Evolutionary conservation across 2,329 filamentous ascomycete species (phyloP).

Genomic region (Chaetomiaceae sp.): DNA sequence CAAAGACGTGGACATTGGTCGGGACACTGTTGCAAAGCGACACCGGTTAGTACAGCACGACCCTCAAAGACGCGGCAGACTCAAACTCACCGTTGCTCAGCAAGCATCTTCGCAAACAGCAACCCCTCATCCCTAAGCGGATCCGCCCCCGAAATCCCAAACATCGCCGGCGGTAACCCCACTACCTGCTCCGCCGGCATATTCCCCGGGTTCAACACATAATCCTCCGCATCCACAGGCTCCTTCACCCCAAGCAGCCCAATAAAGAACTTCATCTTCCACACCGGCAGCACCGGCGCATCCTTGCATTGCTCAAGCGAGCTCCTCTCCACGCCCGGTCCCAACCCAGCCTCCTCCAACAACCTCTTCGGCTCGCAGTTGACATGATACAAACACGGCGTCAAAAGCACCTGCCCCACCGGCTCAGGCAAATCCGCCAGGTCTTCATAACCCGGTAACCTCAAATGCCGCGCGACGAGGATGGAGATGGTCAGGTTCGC

Average conservation of each 20-base stretch:
- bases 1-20: not conserved
- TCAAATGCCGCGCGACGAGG: not conserved
- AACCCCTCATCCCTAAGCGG: not conserved
- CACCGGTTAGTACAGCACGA: not conserved
- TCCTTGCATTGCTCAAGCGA: not conserved
- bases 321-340: not conserved
- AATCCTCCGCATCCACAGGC: not conserved
- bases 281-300: not conserved
- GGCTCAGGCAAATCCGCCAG: not conserved
- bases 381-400: not conserved
- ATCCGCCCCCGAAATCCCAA: not conserved
- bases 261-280: not conserved
- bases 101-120: not conserved
- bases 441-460: not conserved
- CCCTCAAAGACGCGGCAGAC: not conserved
- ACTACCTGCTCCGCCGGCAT: not conserved
- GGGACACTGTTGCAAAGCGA: not conserved
- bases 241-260: not conserved
- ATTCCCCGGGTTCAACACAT: not conserved
- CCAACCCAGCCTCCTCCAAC: not conserved
- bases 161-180: not conserved
- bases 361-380: not conserved
- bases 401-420: not conserved
- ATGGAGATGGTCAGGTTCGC: not conserved
- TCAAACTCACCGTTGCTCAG: not conserved